phyloP scores from a whole-genome alignment of 208 protist species.

The Acanthamoeba lenticulata region DNA sequence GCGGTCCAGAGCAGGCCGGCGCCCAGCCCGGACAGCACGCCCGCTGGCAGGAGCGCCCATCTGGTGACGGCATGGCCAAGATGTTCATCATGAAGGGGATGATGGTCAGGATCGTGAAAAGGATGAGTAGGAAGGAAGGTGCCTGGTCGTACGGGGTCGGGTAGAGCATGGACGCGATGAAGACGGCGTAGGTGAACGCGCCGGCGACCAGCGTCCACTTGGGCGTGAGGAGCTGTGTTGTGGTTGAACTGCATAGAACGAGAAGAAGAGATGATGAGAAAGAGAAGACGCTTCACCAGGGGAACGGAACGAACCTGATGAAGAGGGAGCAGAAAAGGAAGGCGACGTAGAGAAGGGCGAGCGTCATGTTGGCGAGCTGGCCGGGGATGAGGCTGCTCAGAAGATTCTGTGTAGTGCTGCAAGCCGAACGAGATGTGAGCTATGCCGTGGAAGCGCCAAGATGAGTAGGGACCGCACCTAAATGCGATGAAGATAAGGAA shows the following conservation, averaged over 20 bases:
- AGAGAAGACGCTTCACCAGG: not conserved
- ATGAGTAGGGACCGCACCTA: no score
- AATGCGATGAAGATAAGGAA: constrained; percentile 24
- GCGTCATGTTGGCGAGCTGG: not conserved
- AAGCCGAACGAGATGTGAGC: no score
- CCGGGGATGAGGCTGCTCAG: not conserved
- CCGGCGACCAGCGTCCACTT: not conserved
- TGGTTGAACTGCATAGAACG: not conserved
- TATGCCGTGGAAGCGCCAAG: no score
- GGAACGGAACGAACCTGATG: not conserved
- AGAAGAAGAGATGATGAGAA: not conserved
- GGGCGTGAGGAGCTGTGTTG: not conserved
- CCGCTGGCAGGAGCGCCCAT: not conserved
- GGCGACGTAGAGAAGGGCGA: not conserved
- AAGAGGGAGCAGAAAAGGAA: not conserved
- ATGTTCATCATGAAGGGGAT: no score
- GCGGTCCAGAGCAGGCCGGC: not conserved
- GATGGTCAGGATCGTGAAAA: no score
- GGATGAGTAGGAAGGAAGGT: no score
- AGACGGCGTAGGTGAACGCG: not conserved
- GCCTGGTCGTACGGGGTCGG: not conserved
- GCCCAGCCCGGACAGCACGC: not conserved
- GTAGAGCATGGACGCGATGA: not conserved
- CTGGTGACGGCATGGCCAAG: no score
- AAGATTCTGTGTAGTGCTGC: not conserved